Percentiles rank a stretch among this genome's conserved stretches.
Conservation (phyloP, 1,284 basidiomycete genomes). For the Ustilago curta region DNA sequence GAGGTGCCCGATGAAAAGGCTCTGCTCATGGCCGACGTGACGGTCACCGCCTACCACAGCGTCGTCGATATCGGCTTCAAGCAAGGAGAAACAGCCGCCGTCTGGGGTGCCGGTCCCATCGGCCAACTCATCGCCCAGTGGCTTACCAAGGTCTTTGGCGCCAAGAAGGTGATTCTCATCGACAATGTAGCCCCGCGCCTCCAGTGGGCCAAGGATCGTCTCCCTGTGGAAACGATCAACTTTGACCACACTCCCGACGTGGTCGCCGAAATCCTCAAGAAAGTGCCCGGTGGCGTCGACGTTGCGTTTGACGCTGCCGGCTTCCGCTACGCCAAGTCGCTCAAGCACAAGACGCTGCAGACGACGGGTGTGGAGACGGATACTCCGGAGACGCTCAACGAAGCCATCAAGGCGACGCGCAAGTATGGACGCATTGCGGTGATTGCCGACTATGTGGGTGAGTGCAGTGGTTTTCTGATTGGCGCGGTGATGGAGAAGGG, state of each 20-base stretch:
- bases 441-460: slow-evolving; percentile 48
- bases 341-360: slow-evolving; percentile 78
- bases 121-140: slow-evolving; percentile 76
- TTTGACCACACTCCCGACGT: slow-evolving; percentile 74
- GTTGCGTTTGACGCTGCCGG: slow-evolving; percentile 55
- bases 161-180: slow-evolving; percentile 79
- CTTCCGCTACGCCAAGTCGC: slow-evolving; percentile 57
- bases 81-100: slow-evolving; percentile 77
- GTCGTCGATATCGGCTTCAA: slow-evolving; percentile 79
- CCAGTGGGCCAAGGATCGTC: slow-evolving; percentile 74
- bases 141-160: slow-evolving; percentile 77
- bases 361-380: slow-evolving; percentile 81
- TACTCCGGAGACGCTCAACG: slow-evolving; percentile 77
- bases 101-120: slow-evolving; percentile 77
- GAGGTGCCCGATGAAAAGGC: slow-evolving; percentile 67
- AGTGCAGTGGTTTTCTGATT: slow-evolving; percentile 77
- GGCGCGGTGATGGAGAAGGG: slow-evolving; percentile 83
- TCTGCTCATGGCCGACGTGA: slow-evolving; percentile 78
- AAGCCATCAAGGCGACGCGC: slow-evolving; percentile 76
- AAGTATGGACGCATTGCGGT: slow-evolving; percentile 70
- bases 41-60: slow-evolving; percentile 79
- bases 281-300: slow-evolving; percentile 72
- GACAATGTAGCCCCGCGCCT: slow-evolving; percentile 77
- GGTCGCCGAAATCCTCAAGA: slow-evolving; percentile 75
- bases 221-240: slow-evolving; percentile 77